These are phyloP conservation scores for Huntiella abstrusa DNA, from an alignment of 2,329 filamentous ascomycete species.

Conservation along the genomic window DNA sequence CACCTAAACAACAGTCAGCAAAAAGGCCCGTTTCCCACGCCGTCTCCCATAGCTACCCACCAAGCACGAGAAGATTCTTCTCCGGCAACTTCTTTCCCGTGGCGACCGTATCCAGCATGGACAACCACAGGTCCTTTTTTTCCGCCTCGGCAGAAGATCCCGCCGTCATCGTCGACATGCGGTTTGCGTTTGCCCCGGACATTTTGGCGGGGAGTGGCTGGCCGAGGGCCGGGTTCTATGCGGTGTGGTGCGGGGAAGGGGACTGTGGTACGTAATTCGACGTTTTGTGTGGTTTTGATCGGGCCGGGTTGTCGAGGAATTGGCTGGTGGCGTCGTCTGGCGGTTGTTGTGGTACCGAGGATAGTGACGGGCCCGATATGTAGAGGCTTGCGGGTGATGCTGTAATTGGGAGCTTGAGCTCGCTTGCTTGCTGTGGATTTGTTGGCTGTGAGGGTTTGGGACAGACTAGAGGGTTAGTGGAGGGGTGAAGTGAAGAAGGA, in stretches of 20 bases:
- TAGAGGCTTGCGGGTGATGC: too few species aligned
- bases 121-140: slow-evolving; percentile 85
- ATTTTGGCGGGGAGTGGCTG: slow-evolving; percentile 22
- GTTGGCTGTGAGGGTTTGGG: neutral
- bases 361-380: too few species aligned
- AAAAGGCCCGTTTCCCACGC: neutral
- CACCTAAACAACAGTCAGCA: slow-evolving; percentile 31
- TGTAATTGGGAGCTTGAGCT: neutral
- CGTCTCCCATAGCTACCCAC: slow-evolving; percentile 26
- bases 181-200: slow-evolving; percentile 27
- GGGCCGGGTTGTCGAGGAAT: too few species aligned
- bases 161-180: slow-evolving; percentile 39
- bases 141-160: slow-evolving; percentile 38
- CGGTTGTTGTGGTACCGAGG: too few species aligned
- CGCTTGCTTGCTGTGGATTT: too few species aligned
- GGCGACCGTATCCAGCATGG: slow-evolving; percentile 76
- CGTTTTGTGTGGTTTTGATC: too few species aligned
- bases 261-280: neutral
- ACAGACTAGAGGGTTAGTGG: neutral
- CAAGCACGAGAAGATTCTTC: slow-evolving; percentile 76
- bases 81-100: slow-evolving; percentile 79
- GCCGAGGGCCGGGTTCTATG: neutral
- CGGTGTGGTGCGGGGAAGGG: neutral
- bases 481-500: too few species aligned
- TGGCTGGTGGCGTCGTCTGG: too few species aligned